Percentiles rank a stretch among this genome's conserved stretches.
These are phyloP conservation scores for Euphorbia corollata DNA, from an alignment of 441 rosid genomes.

Conservation along the genomic window DNA sequence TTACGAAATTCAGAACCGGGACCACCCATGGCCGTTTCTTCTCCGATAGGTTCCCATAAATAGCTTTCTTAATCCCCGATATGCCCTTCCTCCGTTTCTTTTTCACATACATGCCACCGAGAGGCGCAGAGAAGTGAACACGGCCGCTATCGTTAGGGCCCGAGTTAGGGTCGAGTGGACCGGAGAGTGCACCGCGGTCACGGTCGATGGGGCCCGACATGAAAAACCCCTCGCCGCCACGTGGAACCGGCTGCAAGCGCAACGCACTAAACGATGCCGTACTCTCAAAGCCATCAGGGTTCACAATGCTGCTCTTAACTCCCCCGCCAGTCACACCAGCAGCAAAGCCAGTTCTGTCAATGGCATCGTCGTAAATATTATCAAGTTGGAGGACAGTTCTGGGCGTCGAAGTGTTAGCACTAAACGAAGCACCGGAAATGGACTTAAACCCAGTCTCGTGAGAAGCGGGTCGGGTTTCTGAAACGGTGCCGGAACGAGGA, in stretches of 20 bases:
- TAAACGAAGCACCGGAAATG: conserved; percentile 87
- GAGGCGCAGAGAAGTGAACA: conserved; percentile 84
- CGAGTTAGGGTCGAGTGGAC: conserved; percentile 49
- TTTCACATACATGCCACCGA: conserved; percentile 58
- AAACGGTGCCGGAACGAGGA: conserved; percentile 34
- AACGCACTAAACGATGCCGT: conserved; percentile 82
- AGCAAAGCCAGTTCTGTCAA: conserved; percentile 31
- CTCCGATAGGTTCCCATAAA: conserved; percentile 54
- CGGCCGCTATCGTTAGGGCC: conserved; percentile 40
- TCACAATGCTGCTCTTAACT: conserved; percentile 38
- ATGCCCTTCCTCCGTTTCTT: conserved; percentile 59
- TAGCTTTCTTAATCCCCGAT: conserved; percentile 44
- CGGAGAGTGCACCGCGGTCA: conserved; percentile 65
- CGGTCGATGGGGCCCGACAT: conserved; percentile 85
- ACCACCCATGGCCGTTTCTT: conserved; percentile 91
- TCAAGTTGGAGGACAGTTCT: conserved; percentile 72
- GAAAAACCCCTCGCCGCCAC: conserved; percentile 57
- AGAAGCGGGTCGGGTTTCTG: conserved; percentile 20
- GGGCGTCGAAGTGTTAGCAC: conserved; percentile 81
- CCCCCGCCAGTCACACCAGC: conserved; percentile 31
- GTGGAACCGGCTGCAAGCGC: conserved; percentile 79
- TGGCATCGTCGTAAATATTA: conserved; percentile 68
- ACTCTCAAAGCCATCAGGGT: conserved; percentile 73
- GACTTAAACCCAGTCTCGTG: conserved; percentile 51
- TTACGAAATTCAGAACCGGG: conserved; percentile 71